These are phyloP conservation scores for Fonsecaea multimorphosa DNA, from an alignment of 2,329 filamentous ascomycete genomes.

Conservation along the genomic window DNA sequence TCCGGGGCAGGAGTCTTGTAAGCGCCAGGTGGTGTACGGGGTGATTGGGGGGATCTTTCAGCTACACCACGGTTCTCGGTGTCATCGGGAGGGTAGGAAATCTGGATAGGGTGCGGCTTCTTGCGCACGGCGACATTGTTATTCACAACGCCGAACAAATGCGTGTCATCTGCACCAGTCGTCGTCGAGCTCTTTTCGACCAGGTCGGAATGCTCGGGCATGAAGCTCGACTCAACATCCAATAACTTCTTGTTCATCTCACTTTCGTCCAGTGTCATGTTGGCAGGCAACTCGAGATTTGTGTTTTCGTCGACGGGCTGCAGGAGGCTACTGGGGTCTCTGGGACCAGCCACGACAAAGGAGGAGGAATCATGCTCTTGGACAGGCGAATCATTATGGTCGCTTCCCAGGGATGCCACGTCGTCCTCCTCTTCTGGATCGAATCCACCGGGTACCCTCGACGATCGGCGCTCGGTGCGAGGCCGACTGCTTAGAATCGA, in stretches of 20 bases:
- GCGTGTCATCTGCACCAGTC: constrained; percentile 52
- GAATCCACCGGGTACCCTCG: constrained; percentile 46
- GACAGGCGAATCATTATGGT: constrained; percentile 29
- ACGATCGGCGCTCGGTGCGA: constrained; percentile 34
- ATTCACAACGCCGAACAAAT: constrained; percentile 48
- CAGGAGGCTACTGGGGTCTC: constrained; percentile 38
- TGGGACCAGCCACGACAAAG: constrained; percentile 26
- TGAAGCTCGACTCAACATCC: constrained; percentile 69
- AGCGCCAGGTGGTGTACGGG: constrained; percentile 39
- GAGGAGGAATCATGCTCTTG: constrained; percentile 28
- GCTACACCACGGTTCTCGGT: constrained; percentile 22
- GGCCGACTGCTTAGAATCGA: constrained; percentile 29
- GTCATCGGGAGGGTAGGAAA: constrained; percentile 22
- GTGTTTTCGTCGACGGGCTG: constrained; percentile 32
- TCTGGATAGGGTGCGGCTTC: constrained; percentile 31
- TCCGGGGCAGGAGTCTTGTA: constrained; percentile 42
- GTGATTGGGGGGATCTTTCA: constrained; percentile 29
- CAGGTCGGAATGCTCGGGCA: constrained; percentile 60
- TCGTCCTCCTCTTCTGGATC: constrained; percentile 42
- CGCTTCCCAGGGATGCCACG: constrained; percentile 30
- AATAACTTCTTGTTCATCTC: constrained; percentile 66
- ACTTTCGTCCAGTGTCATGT: constrained; percentile 58
- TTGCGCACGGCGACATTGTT: constrained; percentile 37
- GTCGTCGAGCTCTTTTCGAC: constrained; percentile 39
- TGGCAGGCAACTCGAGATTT: constrained; percentile 31